phyloP scores from a whole-genome alignment of 345 rosid genomes.

The Orychophragmus violaceus region DNA sequence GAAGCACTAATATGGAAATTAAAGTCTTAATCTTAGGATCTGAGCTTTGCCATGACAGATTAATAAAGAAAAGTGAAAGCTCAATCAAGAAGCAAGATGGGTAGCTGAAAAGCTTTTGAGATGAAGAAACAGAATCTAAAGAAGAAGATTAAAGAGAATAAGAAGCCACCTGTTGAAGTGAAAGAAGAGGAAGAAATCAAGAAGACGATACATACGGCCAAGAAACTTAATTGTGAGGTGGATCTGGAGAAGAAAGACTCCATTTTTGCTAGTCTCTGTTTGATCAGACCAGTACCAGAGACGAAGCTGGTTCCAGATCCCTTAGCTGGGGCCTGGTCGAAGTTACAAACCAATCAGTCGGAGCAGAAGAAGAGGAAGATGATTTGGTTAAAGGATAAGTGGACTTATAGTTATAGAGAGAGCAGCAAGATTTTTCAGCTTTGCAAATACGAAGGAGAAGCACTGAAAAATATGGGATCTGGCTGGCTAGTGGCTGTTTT shows the following conservation, averaged over 20 bases:
- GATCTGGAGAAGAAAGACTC: slow-evolving; percentile 36
- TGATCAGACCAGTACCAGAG: slow-evolving; percentile 15
- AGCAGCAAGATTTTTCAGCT: slow-evolving; percentile 6
- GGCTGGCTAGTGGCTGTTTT: slow-evolving; percentile 26
- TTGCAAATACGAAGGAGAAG: slow-evolving; percentile 1
- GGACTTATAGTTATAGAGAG: slow-evolving; percentile 26
- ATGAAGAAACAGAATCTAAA: not conserved
- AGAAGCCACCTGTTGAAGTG: slow-evolving; percentile 55
- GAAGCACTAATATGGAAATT: not conserved
- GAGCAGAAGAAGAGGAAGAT: not conserved
- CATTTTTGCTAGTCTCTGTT: slow-evolving; percentile 31
- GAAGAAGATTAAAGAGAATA: not conserved
- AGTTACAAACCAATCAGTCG: not conserved
- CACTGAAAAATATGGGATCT: slow-evolving; percentile 18
- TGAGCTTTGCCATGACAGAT: not conserved
- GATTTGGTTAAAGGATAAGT: slow-evolving; percentile 23
- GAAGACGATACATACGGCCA: slow-evolving; percentile 33
- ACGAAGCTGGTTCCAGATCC: slow-evolving; percentile 27
- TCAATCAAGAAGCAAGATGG: not conserved
- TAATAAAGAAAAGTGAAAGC: not conserved
- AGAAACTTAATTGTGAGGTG: slow-evolving; percentile 38
- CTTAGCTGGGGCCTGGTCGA: slow-evolving; percentile 13
- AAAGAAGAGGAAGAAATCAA: slow-evolving; percentile 55
- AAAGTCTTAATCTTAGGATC: slow-evolving; percentile 3
- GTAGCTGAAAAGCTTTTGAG: no score